These are phyloP conservation scores for Candolleomyces eurysporus DNA, from an alignment of 768 basidiomycete species.

Conservation along the genomic window DNA sequence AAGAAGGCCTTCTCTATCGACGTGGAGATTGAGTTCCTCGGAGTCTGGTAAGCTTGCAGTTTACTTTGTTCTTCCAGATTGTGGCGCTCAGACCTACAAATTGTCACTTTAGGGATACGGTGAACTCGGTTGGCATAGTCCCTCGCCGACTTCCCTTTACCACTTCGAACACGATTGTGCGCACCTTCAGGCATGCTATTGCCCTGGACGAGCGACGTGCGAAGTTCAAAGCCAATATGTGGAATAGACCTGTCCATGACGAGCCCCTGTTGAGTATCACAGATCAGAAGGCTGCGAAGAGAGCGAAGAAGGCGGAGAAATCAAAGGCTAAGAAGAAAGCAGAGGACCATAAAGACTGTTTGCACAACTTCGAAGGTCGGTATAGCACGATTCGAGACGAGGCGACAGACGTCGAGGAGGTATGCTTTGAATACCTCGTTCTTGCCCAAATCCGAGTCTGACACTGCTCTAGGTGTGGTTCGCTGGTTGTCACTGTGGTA, in stretches of 20 bases:
- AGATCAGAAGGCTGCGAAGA: slow-evolving; percentile 15
- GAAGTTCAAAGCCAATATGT: slow-evolving; percentile 53
- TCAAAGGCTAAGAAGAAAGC: slow-evolving; percentile 1
- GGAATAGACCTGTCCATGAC: slow-evolving; percentile 30
- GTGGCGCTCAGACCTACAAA: neutral
- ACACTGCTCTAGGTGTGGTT: slow-evolving; percentile 25
- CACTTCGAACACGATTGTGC: slow-evolving; percentile 44
- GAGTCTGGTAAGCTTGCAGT: slow-evolving; percentile 37
- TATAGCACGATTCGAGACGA: slow-evolving; percentile 21
- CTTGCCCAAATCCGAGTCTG: neutral
- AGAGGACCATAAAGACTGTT: slow-evolving; percentile 10
- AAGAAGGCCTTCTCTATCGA: slow-evolving; percentile 48
- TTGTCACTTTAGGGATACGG: slow-evolving; percentile 45
- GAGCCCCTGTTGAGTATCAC: slow-evolving; percentile 26
- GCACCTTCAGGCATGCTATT: slow-evolving; percentile 59
- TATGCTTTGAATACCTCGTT: slow-evolving; percentile 20
- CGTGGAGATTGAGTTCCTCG: slow-evolving; percentile 49
- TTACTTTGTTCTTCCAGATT: neutral
- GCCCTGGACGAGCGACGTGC: slow-evolving; percentile 58
- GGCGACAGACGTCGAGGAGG: slow-evolving; percentile 48
- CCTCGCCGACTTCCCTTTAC: slow-evolving; percentile 49
- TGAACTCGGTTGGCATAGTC: slow-evolving; percentile 51
- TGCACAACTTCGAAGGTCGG: slow-evolving; percentile 22
- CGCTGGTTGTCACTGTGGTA: slow-evolving; percentile 46
- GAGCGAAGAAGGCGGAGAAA: neutral